These are phyloP conservation scores for Komagataella kurtzmanii DNA, from an alignment of 805 yeast species.

Conservation along the genomic window DNA sequence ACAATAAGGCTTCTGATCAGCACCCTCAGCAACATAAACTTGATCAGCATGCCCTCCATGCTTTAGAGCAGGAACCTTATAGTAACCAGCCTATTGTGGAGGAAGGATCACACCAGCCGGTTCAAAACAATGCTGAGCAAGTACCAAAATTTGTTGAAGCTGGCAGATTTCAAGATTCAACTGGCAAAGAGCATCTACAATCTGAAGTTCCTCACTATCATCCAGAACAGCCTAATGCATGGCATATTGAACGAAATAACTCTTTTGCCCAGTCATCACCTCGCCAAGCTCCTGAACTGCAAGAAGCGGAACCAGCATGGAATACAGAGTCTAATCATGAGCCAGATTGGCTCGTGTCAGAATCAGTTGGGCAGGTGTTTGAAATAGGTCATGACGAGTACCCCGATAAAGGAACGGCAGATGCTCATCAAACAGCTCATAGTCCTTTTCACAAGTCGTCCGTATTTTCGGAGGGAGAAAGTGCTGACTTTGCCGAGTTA, in stretches of 20 bases:
- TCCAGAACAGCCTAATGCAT: neutral
- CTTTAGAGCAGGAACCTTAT: neutral
- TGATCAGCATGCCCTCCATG: neutral
- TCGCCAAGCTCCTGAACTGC: neutral
- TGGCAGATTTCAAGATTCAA: neutral
- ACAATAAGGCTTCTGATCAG: neutral
- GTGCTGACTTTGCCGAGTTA: neutral
- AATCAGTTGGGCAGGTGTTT: neutral
- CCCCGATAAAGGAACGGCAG: neutral
- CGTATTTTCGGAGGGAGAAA: neutral
- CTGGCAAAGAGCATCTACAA: neutral
- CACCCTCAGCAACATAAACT: neutral
- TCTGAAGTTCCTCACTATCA: neutral
- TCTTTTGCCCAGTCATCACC: neutral
- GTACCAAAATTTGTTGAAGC: neutral
- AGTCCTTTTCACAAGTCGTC: neutral
- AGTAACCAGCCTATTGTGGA: neutral
- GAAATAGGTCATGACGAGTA: neutral
- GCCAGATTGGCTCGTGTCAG: neutral
- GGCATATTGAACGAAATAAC: neutral
- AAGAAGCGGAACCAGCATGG: neutral
- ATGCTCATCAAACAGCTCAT: neutral
- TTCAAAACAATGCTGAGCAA: neutral
- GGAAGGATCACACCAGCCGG: neutral
- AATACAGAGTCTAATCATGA: neutral